Evolutionary conservation across 2,329 filamentous ascomycete genomes (phyloP), one percentile per base, ranked within the genome.

Genomic region (Thielaviopsis populi): DNA sequence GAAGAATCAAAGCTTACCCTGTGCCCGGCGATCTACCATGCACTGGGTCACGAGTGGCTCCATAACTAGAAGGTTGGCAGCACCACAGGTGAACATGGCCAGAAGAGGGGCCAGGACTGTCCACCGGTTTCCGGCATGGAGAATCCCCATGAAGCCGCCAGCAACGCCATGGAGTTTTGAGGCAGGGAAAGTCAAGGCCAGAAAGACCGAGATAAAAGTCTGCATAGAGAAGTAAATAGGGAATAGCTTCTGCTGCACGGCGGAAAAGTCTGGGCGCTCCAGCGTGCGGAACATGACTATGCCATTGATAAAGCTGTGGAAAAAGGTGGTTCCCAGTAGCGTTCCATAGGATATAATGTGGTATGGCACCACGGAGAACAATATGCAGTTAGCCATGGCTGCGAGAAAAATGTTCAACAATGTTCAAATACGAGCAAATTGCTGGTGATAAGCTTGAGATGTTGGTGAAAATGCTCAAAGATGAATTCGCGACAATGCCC

Each of bases 201-300:
- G 77, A 24, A 89, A 71, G 17, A 86, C 73, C 0, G 94, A 89
- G 0, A 92, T 77, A 5, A 80, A 79, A 3, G 89, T 85, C 76
- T 97, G 92, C 65, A 97, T 77, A 56, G 83, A 79, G 73, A 97
- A 97, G 79, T 95, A 99, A 70, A 89, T 80, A 41, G 90, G 90
- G 76, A 96, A 96, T 62, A 91, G 83, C 67, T 83, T 83, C 68
- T 84, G 80, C 75, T 96, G 92, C 40, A 96, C 81, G 19, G 84
- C 79, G 30, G 86, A 83, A 77, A 99, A 97, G 72, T 89, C 84
- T 0, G 89, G 83, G 30, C 89, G 84, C 30, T 89, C 84, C 43
- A 96, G 83, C 11, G 83, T 80, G 71, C 81, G 85, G 79, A 87
- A 95, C 70, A 89, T 85, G 63, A 91, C 78, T 62, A 90, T 83